Evolutionary conservation across 2,329 filamentous ascomycete genomes (phyloP), one percentile per base, ranked within the genome.

Genomic region (Rhexocercosporidium sp.): DNA sequence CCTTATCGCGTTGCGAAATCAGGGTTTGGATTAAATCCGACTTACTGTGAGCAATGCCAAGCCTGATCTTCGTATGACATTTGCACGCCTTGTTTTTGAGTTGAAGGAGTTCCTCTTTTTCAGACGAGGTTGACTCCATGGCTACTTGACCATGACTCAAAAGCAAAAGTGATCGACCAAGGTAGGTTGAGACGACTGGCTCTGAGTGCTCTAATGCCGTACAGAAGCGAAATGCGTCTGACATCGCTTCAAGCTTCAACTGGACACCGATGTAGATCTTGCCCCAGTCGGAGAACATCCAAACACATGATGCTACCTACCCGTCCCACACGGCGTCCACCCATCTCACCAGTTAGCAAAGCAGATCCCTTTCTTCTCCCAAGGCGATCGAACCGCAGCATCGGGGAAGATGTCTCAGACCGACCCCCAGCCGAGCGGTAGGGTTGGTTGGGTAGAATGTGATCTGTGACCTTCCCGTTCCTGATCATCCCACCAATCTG

Each of bases 181-280:
- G 16, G 62, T 62, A 62, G 39, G 46, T 41, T 39, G n/a, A 64
- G 39, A 47, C 62, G 66, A 65, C 37, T 65, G 46, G 47, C 49
- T 44, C 29, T 41, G 25, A 51, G 34, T 27, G 56, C 37, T 60
- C 27, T 53, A 56, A 60, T 67, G 54, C 61, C 59, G 25, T 47
- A 59, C 64, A 57, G 60, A 64, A 64, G 62, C 53, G 54, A 65
- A 41, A 39, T 11, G 29, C 53, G 37, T 49, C 44, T 56, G 65
- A 64, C 46, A 64, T 49, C 60, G 44, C 41, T 22, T 29, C 34
- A 14, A 54, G 59, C 59, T 54, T 51, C 39, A 12, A 27, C n/a
- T 54, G 57, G 49, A 47, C 59, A 44, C 22, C 16, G 34, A 39
- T 18, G 49, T 41, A 41, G 54, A 57, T 41, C 54, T 41, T 41